Evolutionary conservation across 768 basidiomycete genomes (phyloP).

Genomic region (Suillus plorans): DNA sequence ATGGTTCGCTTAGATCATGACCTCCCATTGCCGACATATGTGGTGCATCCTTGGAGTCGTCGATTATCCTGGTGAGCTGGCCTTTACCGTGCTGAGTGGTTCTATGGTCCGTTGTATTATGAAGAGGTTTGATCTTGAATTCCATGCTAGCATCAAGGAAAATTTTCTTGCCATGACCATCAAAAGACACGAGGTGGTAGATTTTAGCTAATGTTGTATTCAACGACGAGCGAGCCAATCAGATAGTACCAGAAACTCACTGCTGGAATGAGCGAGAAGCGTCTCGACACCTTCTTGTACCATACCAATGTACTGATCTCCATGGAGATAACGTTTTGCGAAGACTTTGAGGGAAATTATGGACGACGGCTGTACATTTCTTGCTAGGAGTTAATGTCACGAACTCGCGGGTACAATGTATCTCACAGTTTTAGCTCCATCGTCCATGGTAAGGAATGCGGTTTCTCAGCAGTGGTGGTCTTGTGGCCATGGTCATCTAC

Average conservation of each 20-base stretch:
- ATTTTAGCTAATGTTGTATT: background rate
- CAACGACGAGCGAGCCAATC: background rate
- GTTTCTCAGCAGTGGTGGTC: background rate
- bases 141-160: background rate
- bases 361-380: slow-evolving; percentile 7
- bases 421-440: slow-evolving; percentile 7
- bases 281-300: slow-evolving; percentile 1
- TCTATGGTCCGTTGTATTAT: background rate
- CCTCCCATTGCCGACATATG: background rate
- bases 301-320: slow-evolving; percentile 9
- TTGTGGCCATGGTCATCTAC: slow-evolving; percentile 1
- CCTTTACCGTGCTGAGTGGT: background rate
- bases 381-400: background rate
- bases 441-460: slow-evolving; percentile 6
- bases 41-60: background rate
- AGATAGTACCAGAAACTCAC: background rate
- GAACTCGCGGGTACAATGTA: too few relatives aligned
- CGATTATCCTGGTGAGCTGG: background rate
- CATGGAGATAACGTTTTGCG: slow-evolving; percentile 7
- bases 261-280: background rate
- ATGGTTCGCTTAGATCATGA: background rate
- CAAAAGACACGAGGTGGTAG: background rate
- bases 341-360: slow-evolving; percentile 10
- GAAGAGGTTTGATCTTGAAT: background rate
- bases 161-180: background rate